These are phyloP conservation scores for Aureobasidium uvarum DNA, from an alignment of 2,329 filamentous ascomycete species.

Conservation along the genomic window DNA sequence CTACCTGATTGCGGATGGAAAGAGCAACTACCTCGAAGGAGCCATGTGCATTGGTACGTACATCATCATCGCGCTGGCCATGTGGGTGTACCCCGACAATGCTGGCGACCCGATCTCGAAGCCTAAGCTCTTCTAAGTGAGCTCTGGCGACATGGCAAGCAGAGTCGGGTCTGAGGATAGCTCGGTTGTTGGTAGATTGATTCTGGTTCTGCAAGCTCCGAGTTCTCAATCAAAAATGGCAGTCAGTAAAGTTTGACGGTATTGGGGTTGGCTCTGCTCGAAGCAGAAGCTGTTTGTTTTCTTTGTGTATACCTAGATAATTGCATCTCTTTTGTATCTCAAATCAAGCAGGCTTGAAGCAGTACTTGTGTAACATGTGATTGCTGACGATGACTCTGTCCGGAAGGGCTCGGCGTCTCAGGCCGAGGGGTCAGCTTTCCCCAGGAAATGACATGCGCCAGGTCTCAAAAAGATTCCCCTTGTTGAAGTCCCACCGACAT, in stretches of 20 bases:
- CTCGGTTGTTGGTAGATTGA: not conserved
- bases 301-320: not conserved
- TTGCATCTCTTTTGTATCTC: conserved; percentile 9
- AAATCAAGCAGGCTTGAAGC: not conserved
- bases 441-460: conserved; percentile 1
- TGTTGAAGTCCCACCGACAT: conserved; percentile 24
- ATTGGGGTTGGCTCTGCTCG: conserved; percentile 4
- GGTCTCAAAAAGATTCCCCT: not conserved
- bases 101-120: conserved; percentile 34
- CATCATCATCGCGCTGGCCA: conserved; percentile 59
- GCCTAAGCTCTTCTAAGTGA: conserved; percentile 20
- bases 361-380: not conserved
- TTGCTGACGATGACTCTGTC: not conserved
- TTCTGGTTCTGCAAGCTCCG: not conserved
- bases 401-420: not conserved
- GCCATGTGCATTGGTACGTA: conserved; percentile 59
- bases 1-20: conserved; percentile 79
- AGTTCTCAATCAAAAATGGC: no score
- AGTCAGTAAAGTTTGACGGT: not conserved
- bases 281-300: not conserved
- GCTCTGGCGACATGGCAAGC: not conserved
- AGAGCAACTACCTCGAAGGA: conserved; percentile 84
- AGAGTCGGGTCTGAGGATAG: not conserved
- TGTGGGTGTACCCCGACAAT: conserved; percentile 60
- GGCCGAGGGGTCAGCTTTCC: conserved; percentile 17